Evolutionary conservation across 345 rosid species (phyloP), one percentile per base, ranked within the genome.

Genomic region (Sonneratia caseolaris): DNA sequence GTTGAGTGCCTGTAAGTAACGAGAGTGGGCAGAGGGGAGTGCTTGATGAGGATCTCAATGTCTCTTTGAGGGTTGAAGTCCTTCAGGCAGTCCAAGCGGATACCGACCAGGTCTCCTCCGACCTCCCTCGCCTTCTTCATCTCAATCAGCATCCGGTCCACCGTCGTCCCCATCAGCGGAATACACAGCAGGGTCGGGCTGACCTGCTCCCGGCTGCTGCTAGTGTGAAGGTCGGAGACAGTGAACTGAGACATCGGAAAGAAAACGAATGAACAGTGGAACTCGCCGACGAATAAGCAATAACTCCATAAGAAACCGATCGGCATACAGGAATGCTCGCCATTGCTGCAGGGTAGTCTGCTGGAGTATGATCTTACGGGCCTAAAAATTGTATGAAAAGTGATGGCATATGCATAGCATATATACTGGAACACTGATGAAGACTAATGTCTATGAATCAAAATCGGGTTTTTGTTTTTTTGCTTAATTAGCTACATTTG

Each of bases 141-240:
- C 79, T 83, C 75, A 13, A 79, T 59, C 77, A 81, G 65, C 84
- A 83, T 83, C 32, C 77, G 79, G 24, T 83, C 78, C 48, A 77
- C 82, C 22, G 82, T 76, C 18, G 79, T 79, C 57, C 84, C 84
- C 81, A 79, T 79, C 43, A 83, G 42, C 64, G 84, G 86, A n/a
- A 81, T 81, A 64, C 86, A 83, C 42, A 83, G 79, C 81, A 81
- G 71, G 37, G 84, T 83, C 37, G 84, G 79, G 61, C 81, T 76
- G 73, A 79, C 77, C 56, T 61, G 45, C 27, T 71, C 61, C 19
- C 72, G 79, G 42, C 70, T 37, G 38, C 55, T 74, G 36, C 76
- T 78, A 24, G 72, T 80, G 16, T 78, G 76, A 51, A 80, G 73
- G 56, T 78, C 78, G 6, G 76, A 51, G 1, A 59, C 24, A 19